A percentile compares a stretch with the other conserved stretches of the same genome.
phyloP scores from a whole-genome alignment of 2,329 filamentous ascomycete genomes.

The Hymenoscyphus albidus region DNA sequence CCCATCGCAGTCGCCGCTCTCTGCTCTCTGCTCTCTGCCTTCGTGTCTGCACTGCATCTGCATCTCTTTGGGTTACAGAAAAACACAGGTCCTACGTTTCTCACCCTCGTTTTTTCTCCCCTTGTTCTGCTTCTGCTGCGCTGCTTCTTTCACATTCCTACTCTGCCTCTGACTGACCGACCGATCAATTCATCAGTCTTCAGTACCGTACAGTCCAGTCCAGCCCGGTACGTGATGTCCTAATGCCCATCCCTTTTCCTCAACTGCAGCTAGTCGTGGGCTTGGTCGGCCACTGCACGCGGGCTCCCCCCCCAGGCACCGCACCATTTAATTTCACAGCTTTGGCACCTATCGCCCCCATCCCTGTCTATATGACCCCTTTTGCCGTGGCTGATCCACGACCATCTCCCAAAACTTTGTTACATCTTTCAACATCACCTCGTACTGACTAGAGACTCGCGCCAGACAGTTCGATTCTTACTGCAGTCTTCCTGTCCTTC shows the following conservation, averaged over 20 bases:
- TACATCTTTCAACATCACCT: slow-evolving; percentile 19
- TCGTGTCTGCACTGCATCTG: slow-evolving; percentile 3
- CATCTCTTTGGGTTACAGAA: not conserved
- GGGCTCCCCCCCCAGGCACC: slow-evolving; percentile 7
- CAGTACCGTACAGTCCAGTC: not conserved
- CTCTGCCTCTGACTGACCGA: not conserved
- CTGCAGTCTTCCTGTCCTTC: slow-evolving; percentile 10
- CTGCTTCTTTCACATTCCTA: not conserved
- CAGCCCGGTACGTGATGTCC: slow-evolving; percentile 11
- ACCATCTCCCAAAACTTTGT: slow-evolving; percentile 23
- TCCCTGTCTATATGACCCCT: slow-evolving; percentile 31
- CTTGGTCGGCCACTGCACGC: not conserved
- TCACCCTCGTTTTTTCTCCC: slow-evolving; percentile 10
- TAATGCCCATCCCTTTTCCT: slow-evolving; percentile 2
- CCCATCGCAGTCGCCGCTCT: not conserved
- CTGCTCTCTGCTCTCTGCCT: not conserved
- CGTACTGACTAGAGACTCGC: slow-evolving; percentile 21
- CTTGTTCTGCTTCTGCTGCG: not conserved
- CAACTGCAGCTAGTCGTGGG: not conserved
- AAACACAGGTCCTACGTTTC: slow-evolving; percentile 10
- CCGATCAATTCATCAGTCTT: too few relatives aligned
- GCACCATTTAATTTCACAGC: slow-evolving; percentile 27
- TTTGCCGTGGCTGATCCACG: slow-evolving; percentile 24
- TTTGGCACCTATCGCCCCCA: slow-evolving; percentile 13
- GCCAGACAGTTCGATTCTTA: slow-evolving; percentile 21